Base-by-base conservation (phyloP, 208 protist species). In the Trypanosoma melophagium region DNA sequence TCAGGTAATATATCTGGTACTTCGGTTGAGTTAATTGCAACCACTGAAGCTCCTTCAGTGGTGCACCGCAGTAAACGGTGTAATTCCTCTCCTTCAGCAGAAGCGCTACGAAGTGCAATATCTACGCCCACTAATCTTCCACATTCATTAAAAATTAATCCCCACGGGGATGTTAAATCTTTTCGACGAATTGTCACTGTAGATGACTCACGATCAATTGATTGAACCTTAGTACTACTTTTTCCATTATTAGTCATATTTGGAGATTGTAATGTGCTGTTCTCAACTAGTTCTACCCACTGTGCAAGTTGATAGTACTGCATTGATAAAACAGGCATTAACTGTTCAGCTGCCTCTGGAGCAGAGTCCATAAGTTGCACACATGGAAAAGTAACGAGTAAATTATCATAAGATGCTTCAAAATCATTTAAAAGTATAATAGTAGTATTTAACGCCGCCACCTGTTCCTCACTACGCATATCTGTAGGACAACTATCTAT, bases 221-320 rank as follows among this genome's bases (percentile, higher is more conserved):
- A 66, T 31, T 71, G 79, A 44, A 90, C 75, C 21, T 54, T 67
- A 12, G 87, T 88, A 50, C 76, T 35, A 35, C 28, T 35, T 7
- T 35, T 35, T 35, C 5, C 28, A 35, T 35, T 5, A 1, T 35
- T 35, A 35, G 3, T 73, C 14, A 71, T 75, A 19, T 87, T 60
- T 44, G 74, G 68, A 0, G 71, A 53, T 7, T 69, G 63, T 65
- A 76, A 64, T 21, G 76, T 79, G 52, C 54, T 80, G 59, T 63
- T 67, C 7, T 76, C 69, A 5, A 81, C 53, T 17, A 84, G 64
- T 9, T 77, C 72, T 9, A 81, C 57, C 84, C 80, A 88, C 71
- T 93, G 84, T 16, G 74, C 75, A 12, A 93, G 68, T 41, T 83
- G 72, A 50, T 93, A 93, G 73, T 84, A 93, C 51, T 90, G 84